These are phyloP conservation scores for Carex cristatella DNA, from an alignment of 176 grass and related monocot species.

Conservation along the genomic window DNA sequence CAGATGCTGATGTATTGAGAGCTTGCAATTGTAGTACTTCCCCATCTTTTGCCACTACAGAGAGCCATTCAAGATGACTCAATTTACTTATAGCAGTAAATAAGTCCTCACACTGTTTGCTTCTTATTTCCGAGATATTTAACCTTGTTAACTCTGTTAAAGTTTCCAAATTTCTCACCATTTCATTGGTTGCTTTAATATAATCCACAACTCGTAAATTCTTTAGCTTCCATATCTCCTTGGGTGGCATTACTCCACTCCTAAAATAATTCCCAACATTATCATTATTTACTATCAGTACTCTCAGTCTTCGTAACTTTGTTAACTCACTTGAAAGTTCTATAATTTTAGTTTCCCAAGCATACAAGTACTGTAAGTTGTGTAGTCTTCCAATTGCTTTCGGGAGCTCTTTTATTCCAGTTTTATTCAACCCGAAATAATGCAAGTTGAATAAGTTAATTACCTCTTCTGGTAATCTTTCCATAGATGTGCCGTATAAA, in stretches of 20 bases:
- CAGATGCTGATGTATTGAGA: background rate
- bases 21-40: background rate
- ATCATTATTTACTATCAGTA: background rate
- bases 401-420: conserved; percentile 20
- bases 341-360: background rate
- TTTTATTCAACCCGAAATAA: conserved; percentile 27
- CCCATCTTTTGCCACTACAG: background rate
- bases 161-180: background rate
- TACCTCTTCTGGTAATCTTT: conserved; percentile 19
- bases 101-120: background rate
- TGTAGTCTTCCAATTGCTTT: conserved; percentile 3
- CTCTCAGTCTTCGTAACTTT: background rate
- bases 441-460: conserved; percentile 26
- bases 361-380: background rate
- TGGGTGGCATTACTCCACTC: background rate
- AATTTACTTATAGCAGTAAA: background rate
- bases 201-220: background rate
- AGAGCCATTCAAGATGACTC: background rate
- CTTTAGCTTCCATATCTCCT: background rate
- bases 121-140: background rate
- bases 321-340: background rate
- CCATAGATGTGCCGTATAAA: background rate
- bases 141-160: background rate
- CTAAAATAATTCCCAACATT: no score
- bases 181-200: background rate